These are phyloP conservation scores for Gossypium schwendimanii DNA, from an alignment of 441 rosid species.

Conservation along the genomic window DNA sequence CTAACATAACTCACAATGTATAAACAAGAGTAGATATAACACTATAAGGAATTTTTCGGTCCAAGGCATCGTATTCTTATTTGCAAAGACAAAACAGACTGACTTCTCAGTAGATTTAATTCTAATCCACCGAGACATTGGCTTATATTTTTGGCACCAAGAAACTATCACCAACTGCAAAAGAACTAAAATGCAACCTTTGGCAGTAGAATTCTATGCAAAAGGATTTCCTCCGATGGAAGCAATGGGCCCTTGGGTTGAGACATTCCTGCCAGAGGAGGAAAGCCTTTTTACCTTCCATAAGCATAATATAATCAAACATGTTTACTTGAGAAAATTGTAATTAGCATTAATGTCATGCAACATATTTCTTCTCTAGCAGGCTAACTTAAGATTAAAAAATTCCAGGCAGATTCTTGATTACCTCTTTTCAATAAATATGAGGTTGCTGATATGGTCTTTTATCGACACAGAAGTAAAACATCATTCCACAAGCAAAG, in stretches of 20 bases:
- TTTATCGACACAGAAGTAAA: background rate
- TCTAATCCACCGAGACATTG: background rate
- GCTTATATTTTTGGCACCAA: conserved; percentile 1
- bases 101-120: background rate
- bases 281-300: background rate
- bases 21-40: conserved; percentile 1
- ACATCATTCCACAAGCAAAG: background rate
- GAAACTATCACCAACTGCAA: conserved; percentile 14
- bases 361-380: background rate
- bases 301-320: background rate
- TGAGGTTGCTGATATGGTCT: background rate
- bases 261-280: conserved; percentile 42
- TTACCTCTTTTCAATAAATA: background rate
- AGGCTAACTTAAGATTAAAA: background rate
- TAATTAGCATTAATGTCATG: background rate
- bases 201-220: conserved; percentile 33
- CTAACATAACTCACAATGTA: conserved; percentile 7
- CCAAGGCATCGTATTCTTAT: conserved; percentile 15
- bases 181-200: conserved; percentile 7
- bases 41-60: background rate
- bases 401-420: background rate
- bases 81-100: conserved; percentile 14
- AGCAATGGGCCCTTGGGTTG: conserved; percentile 66
- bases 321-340: background rate
- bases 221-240: conserved; percentile 80